Evolutionary conservation across 164 flowering plant genomes (phyloP).

Genomic region (Tetracentron sinense): DNA sequence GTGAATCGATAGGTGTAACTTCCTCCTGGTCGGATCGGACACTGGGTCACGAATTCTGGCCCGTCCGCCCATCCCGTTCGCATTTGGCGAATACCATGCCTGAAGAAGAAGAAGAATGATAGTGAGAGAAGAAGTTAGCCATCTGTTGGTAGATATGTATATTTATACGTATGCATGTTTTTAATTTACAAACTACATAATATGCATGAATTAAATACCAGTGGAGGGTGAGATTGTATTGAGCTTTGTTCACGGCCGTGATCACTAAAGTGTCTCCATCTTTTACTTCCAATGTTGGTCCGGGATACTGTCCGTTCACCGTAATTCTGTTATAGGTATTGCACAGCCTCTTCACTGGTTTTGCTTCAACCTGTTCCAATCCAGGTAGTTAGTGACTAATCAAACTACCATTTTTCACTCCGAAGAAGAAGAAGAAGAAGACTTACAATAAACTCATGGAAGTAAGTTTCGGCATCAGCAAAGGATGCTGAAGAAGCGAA

Average conservation of each 20-base stretch:
- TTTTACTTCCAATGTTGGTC: slow-evolving; percentile 47
- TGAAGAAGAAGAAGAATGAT: too few relatives aligned
- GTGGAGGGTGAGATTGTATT: slow-evolving; percentile 49
- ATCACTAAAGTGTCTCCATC: slow-evolving; percentile 52
- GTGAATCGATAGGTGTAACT: slow-evolving; percentile 12
- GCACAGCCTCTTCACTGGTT: slow-evolving; percentile 62
- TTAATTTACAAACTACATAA: too few relatives aligned
- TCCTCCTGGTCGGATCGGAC: slow-evolving; percentile 24
- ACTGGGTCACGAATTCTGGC: slow-evolving; percentile 26
- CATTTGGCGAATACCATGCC: slow-evolving; percentile 10
- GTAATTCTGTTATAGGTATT: slow-evolving; percentile 38
- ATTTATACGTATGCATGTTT: background rate
- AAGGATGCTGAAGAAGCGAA: slow-evolving; percentile 19
- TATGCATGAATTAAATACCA: too few relatives aligned
- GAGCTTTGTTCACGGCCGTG: slow-evolving; percentile 37
- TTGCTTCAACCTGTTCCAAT: slow-evolving; percentile 37
- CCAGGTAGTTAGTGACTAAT: background rate
- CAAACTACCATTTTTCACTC: background rate
- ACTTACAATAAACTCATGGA: slow-evolving; percentile 49
- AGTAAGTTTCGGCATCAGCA: slow-evolving; percentile 33
- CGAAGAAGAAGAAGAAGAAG: background rate
- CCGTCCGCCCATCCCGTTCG: slow-evolving; percentile 23
- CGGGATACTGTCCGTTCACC: slow-evolving; percentile 63
- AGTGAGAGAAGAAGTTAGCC: too few relatives aligned
- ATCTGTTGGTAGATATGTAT: too few relatives aligned